Base-by-base conservation (phyloP, 208 protist species). In the Strigomonas galati region DNA sequence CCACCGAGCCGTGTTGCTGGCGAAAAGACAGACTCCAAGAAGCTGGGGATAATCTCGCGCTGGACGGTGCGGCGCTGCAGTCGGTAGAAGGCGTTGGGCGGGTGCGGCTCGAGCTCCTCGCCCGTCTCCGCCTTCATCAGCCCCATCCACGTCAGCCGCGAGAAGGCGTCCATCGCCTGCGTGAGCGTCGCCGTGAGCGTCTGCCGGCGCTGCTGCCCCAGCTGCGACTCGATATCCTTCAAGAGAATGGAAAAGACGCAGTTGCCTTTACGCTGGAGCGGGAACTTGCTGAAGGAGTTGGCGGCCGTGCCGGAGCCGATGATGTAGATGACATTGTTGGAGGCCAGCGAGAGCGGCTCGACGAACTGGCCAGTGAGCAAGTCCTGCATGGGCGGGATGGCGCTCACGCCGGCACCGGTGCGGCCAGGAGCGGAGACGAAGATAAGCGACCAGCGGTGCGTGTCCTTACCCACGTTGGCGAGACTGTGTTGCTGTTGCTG, bases 291-390 rank as follows among this genome's bases (percentile, higher is more conserved):
- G 74, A 95, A 93, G 2, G 80, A 69, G 69, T 83, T 78, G 4
- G 84, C 84, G 1, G 90, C 90, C 14, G 72, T 84, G 48, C 90
- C 90, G 44, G 81, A 82, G 62, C 90, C 90, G 63, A 95, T 86
- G 48, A 95, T 87, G 74, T 95, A 95, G 57, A 95, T 79, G 15
- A 92, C 81, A 56, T 79, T 71, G 48, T 72, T 78, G 59, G 84
- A 83, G 21, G 82, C 82, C 54, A 95, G 77, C 19, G 81, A 74
- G 37, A 95, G 72, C 51, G 90, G 87, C 67, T 95, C 84, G 26
- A 95, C 81, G 66, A 95, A 95, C 69, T 95, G 83, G 1, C 90
- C 86, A 3, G 85, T 93, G 7, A 95, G 74, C 2, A 95, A 73
- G 44, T 95, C 85, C 66, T 95, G 90, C 86, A 95, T 93, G 5